Percentiles rank a stretch among this genome's conserved stretches.
phyloP scores from a whole-genome alignment of 371 early-diverging fungal species.

The Syncephalis plumigaleata region DNA sequence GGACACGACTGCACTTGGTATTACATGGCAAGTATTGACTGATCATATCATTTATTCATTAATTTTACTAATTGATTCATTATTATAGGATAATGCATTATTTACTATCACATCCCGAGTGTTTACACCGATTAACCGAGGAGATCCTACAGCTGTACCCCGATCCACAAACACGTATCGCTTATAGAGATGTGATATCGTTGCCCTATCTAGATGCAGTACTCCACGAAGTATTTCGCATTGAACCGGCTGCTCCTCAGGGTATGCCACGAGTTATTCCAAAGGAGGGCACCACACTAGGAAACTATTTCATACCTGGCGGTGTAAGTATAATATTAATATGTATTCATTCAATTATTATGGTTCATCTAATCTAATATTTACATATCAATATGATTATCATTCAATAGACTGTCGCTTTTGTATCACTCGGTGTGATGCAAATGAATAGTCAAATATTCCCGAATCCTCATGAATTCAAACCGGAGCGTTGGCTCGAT shows the following conservation, averaged over 20 bases:
- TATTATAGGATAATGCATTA: no score
- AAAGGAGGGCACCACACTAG: conserved; percentile 7
- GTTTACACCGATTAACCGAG: no score
- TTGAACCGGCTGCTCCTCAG: conserved; percentile 9
- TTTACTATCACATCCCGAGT: no score
- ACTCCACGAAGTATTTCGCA: conserved; percentile 16
- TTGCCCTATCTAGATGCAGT: conserved; percentile 18
- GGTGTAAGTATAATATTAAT: neutral
- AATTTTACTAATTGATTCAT: no score
- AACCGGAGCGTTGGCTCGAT: neutral
- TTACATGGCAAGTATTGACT: no score
- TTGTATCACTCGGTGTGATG: neutral
- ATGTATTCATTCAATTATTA: no score
- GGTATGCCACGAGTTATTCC: conserved; percentile 13
- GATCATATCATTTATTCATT: no score
- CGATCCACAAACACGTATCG: no score
- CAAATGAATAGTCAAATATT: neutral
- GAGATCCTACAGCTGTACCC: no score
- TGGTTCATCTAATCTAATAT: no score
- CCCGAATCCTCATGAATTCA: neutral
- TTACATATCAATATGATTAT: no score
- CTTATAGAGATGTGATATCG: neutral
- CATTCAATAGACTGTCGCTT: neutral
- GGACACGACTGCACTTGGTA: no score
- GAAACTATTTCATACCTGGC: conserved; percentile 7